Base-by-base conservation (phyloP, 2,329 filamentous ascomycete genomes). In the Acarospora socialis region DNA sequence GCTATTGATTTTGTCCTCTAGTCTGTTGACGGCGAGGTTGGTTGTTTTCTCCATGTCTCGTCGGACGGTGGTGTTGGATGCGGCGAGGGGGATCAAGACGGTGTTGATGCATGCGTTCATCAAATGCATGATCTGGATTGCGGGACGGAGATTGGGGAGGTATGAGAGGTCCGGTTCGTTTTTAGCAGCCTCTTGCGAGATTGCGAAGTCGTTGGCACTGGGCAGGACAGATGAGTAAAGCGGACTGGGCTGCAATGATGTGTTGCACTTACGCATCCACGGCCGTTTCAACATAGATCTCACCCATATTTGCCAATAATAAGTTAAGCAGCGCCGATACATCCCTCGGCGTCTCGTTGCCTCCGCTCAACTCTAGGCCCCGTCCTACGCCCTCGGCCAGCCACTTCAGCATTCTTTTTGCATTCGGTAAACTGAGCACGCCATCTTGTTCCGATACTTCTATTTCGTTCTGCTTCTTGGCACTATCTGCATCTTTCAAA, bases 341-440 rank as follows among this genome's bases (percentile, higher is more conserved):
- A 53, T 98, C 90, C 54, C 92, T 95, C 10, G 90, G 83, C 4
- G 84, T 94, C 45, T 98, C 90, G 35, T 70, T 78, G 31, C 77
- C 76, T 15, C 81, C 78, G 15, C 81, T 84, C n/a, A 98, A 66
- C 54, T 98, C 90, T 7, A 98, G 66, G 0, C 84, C 83, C 41
- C 90, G 70, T 22, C 90, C 81, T 15, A 98, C 87, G 40, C 82
- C 84, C 61, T 98, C 90, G 2, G 90, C 90, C 23, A 98, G 63
- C 90, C 90, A 98, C 51, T 82, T 92, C 38, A 98, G 69, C 86
- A 98, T 98, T 35, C 90, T 73, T 59, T 95, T 95, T n/a, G 86
- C 82, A 52, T 81, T 84, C n/a, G 73, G 65, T 4, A 92, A 65
- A 43, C 77, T 87, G 16, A 95, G 62, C 35, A 74, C 66, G 20